Evolutionary conservation across 805 yeast genomes (phyloP).

Genomic region (Starmerella sirachaensis): DNA sequence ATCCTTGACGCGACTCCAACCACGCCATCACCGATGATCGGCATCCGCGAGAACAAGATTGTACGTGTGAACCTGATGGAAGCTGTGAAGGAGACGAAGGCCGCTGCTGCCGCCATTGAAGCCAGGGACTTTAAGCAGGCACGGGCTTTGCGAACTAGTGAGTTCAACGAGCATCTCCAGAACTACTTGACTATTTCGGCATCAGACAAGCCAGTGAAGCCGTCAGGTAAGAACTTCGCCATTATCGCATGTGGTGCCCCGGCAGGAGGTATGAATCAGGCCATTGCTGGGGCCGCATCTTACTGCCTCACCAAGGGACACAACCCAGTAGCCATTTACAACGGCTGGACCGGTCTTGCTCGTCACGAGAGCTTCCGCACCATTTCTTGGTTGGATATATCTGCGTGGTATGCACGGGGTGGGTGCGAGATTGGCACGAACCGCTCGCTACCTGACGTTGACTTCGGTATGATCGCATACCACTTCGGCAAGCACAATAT

Average conservation of each 20-base stretch:
- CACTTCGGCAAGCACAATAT: slow-evolving; percentile 79
- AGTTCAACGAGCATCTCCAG: slow-evolving; percentile 65
- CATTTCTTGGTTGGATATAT: slow-evolving; percentile 73
- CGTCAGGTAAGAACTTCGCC: slow-evolving; percentile 49
- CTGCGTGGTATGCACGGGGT: slow-evolving; percentile 78
- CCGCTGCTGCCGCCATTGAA: slow-evolving; percentile 82
- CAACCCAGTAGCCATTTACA: slow-evolving; percentile 76
- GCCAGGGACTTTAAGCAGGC: slow-evolving; percentile 74
- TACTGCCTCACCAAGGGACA: slow-evolving; percentile 88
- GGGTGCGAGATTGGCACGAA: slow-evolving; percentile 98
- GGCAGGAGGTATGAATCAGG: slow-evolving; percentile 91
- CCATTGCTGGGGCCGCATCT: slow-evolving; percentile 77
- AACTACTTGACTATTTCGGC: slow-evolving; percentile 62
- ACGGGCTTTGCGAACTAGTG: slow-evolving; percentile 74
- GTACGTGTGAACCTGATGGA: slow-evolving; percentile 77
- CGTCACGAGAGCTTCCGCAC: slow-evolving; percentile 75
- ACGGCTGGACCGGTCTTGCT: slow-evolving; percentile 85
- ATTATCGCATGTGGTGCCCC: slow-evolving; percentile 94
- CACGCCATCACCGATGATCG: slow-evolving; percentile 91
- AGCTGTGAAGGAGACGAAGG: slow-evolving; percentile 74
- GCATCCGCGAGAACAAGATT: slow-evolving; percentile 75
- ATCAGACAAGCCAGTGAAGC: slow-evolving; percentile 40
- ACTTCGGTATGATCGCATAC: slow-evolving; percentile 82
- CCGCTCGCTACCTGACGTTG: slow-evolving; percentile 69
- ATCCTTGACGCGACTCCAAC: slow-evolving; percentile 78